Percentiles rank a stretch among this genome's conserved stretches.
phyloP scores from a whole-genome alignment of 2,329 filamentous ascomycete genomes.

The Fusarium incarnatum region DNA sequence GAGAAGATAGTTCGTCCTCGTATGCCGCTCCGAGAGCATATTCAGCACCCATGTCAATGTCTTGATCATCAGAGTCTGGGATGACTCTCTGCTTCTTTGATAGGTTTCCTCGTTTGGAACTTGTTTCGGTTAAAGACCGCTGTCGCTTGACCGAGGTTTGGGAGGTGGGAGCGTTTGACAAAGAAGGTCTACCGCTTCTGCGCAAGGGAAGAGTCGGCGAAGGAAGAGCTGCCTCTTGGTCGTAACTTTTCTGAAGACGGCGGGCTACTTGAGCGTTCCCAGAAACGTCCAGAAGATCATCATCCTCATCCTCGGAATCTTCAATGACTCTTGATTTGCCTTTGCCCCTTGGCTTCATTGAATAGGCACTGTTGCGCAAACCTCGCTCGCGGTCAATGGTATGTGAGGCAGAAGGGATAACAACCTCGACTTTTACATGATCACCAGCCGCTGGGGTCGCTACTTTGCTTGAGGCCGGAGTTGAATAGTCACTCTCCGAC shows the following conservation, averaged over 20 bases:
- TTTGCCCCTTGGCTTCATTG: constrained; percentile 61
- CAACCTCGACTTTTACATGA: constrained; percentile 48
- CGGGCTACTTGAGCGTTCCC: constrained; percentile 50
- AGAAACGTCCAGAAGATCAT: constrained; percentile 44
- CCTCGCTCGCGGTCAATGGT: constrained; percentile 47
- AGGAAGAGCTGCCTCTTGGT: constrained; percentile 16
- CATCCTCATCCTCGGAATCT: constrained; percentile 56
- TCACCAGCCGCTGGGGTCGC: constrained; percentile 51
- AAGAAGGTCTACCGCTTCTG: constrained; percentile 24
- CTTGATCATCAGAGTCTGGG: constrained; percentile 49
- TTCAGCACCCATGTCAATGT: constrained; percentile 50
- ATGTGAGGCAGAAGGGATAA: constrained; percentile 35
- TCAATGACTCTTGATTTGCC: constrained; percentile 55
- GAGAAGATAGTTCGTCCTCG: constrained; percentile 7
- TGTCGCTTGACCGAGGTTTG: constrained; percentile 42
- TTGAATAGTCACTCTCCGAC: constrained; percentile 51
- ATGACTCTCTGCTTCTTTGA: constrained; percentile 49
- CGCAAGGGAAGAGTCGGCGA: constrained; percentile 24
- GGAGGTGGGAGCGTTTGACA: constrained; percentile 14
- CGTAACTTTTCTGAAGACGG: constrained; percentile 51
- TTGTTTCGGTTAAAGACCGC: constrained; percentile 41
- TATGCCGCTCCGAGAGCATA: too few relatives aligned
- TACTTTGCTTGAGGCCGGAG: constrained; percentile 53
- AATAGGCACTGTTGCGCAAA: constrained; percentile 58
- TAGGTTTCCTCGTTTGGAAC: constrained; percentile 34